These are phyloP conservation scores for Ustilago bromivora DNA, from an alignment of 1,284 basidiomycete species.

Conservation along the genomic window DNA sequence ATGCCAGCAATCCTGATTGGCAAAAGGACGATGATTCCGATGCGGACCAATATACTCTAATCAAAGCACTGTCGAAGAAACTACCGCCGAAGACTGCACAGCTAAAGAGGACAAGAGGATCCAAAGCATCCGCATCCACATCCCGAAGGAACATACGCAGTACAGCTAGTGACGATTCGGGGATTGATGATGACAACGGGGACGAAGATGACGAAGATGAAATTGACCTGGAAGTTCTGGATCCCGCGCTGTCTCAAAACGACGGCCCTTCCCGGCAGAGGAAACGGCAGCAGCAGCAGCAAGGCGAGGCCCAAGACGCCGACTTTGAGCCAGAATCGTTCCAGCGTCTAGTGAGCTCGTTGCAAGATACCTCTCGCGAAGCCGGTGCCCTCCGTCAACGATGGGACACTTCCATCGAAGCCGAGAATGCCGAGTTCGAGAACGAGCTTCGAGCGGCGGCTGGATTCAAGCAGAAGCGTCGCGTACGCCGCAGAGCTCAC, in stretches of 20 bases:
- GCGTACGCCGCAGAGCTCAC: slow-evolving; percentile 26
- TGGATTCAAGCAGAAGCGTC: slow-evolving; percentile 52
- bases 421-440: slow-evolving; percentile 62
- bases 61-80: slow-evolving; percentile 14
- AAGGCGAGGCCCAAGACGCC: slow-evolving; percentile 16
- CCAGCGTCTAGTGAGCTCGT: slow-evolving; percentile 49
- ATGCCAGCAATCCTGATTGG: slow-evolving; percentile 35
- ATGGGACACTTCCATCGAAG: slow-evolving; percentile 62
- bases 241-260: slow-evolving; percentile 21
- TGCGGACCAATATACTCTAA: slow-evolving; percentile 19
- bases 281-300: background rate
- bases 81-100: slow-evolving; percentile 11
- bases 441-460: slow-evolving; percentile 61
- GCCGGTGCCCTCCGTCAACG: slow-evolving; percentile 38
- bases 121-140: background rate
- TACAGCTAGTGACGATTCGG: slow-evolving; percentile 13
- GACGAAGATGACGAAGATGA: slow-evolving; percentile 19
- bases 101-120: background rate
- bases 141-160: background rate
- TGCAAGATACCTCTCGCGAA: slow-evolving; percentile 50
- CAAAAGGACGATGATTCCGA: slow-evolving; percentile 49
- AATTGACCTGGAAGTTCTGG: slow-evolving; percentile 13
- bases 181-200: slow-evolving; percentile 3
- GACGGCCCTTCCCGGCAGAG: background rate
- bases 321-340: slow-evolving; percentile 58